Conservation (phyloP, 371 early-diverging fungal species). For the Mucor piriformis region DNA sequence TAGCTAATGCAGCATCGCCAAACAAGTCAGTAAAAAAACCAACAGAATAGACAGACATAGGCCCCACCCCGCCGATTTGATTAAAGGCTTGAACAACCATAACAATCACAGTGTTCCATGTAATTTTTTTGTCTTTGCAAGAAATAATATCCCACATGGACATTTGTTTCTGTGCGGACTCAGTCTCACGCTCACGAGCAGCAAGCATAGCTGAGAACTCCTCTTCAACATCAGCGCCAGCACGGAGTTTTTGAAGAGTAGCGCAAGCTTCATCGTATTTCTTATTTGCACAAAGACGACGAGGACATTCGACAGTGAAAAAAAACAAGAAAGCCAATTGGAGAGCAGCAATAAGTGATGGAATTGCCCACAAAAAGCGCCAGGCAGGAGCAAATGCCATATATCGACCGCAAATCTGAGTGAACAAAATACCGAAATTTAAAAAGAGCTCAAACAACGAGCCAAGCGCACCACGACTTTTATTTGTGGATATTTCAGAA, state of each 20-base stretch:
- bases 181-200: slow-evolving; percentile 45
- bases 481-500: slow-evolving; percentile 80
- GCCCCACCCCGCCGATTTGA: slow-evolving; percentile 54
- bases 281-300: slow-evolving; percentile 61
- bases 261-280: slow-evolving; percentile 53
- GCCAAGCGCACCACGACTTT: slow-evolving; percentile 74
- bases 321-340: slow-evolving; percentile 64
- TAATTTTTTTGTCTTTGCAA: slow-evolving; percentile 34
- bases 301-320: slow-evolving; percentile 77
- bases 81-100: slow-evolving; percentile 53
- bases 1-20: slow-evolving; percentile 35
- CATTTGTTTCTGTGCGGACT: slow-evolving; percentile 27
- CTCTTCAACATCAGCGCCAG: slow-evolving; percentile 41
- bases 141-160: slow-evolving; percentile 45
- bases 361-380: slow-evolving; percentile 68
- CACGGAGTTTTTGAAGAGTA: slow-evolving; percentile 66
- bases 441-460: slow-evolving; percentile 57
- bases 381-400: slow-evolving; percentile 64
- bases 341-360: slow-evolving; percentile 62
- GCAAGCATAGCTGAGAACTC: slow-evolving; percentile 33
- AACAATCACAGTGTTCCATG: slow-evolving; percentile 44
- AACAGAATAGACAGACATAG: slow-evolving; percentile 50
- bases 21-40: slow-evolving; percentile 42
- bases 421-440: slow-evolving; percentile 76
- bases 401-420: slow-evolving; percentile 68